Evolutionary conservation across 495 filamentous ascomycete species (phyloP).

Genomic region (Podospora fimiseda): DNA sequence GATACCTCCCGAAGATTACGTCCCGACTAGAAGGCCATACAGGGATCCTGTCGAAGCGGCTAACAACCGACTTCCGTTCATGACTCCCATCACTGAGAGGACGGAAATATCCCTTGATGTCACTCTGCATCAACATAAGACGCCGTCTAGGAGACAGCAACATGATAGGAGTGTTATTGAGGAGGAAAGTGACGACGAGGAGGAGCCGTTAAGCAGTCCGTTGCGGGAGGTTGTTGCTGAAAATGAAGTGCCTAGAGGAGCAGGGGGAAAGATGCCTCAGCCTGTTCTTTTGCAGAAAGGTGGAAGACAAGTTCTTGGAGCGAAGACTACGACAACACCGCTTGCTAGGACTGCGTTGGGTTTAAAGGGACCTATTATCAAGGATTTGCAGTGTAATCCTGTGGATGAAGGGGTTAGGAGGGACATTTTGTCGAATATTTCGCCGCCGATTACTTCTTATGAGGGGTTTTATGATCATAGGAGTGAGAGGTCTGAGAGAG

Average conservation of each 20-base stretch:
- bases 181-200: conserved; percentile 32
- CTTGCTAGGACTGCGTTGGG: conserved; percentile 18
- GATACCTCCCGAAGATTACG: conserved; percentile 79
- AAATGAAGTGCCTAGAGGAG: conserved; percentile 19
- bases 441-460: conserved; percentile 65
- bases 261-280: conserved; percentile 38
- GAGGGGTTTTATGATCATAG: conserved; percentile 70
- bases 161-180: conserved; percentile 16
- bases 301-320: conserved; percentile 15
- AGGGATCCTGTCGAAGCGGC: conserved; percentile 67
- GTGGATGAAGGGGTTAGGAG: conserved; percentile 66
- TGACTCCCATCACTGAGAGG: conserved; percentile 95
- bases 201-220: conserved; percentile 60
- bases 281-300: conserved; percentile 41
- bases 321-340: too few relatives aligned
- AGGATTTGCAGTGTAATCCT: conserved; percentile 81
- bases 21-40: conserved; percentile 65
- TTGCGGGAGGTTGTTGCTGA: conserved; percentile 55
- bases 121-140: conserved; percentile 60
- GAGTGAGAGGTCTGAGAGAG: conserved; percentile 50
- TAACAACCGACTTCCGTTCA: conserved; percentile 88
- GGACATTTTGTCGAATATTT: conserved; percentile 63
- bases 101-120: conserved; percentile 79
- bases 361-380: conserved; percentile 58
- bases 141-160: conserved; percentile 59